Base-by-base conservation (phyloP, 805 yeast genomes). In the Cyberlindnera mycetangii region DNA sequence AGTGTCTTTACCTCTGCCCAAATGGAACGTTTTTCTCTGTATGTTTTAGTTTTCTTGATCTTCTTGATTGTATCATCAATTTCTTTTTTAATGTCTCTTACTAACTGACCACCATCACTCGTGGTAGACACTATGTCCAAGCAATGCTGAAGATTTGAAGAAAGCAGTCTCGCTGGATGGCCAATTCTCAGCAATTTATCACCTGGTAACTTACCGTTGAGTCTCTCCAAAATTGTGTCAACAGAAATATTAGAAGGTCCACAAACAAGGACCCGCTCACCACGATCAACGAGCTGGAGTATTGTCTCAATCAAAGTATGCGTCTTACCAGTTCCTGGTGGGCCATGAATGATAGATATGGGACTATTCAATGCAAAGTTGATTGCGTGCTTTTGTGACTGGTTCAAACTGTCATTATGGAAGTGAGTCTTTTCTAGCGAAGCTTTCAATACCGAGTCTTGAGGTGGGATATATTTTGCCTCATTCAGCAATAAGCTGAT, bases 191-290 rank as follows among this genome's bases (percentile, higher is more conserved):
- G 69, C n/a, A 93, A 64, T 45, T 77, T 58, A 32, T 70, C 63
- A 11, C 44, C 45, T 5, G 51, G 44, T 3, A 52, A 16, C 16
- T 31, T 21, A 1, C 43, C 42, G 16, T 45, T 42, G 18, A 92
- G 62, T 47, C 97, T 69, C 62, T 92, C 97, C 38, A 90, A 64
- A 14, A 92, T 85, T 0, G 95, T 92, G 61, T 92, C 98, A 1
- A 90, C 95, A 1, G 97, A 80, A 14, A 89, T 82, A 60, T 92
- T 92, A 0, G 97, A 89, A 0, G 98, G 96, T 0, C 97, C 97
- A 67, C 97, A 90, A 0, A 92, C 90, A 22, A 92, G 67, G 0
- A 92, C 81, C 36, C 89, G 62, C 49, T 76, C 71, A 7, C 77
- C 76, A 24, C 67, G 68, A 1, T 79, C 71, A 36, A 89, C 69